Conservation (phyloP, 2,329 filamentous ascomycete genomes). For the Sarocladium strictum region DNA sequence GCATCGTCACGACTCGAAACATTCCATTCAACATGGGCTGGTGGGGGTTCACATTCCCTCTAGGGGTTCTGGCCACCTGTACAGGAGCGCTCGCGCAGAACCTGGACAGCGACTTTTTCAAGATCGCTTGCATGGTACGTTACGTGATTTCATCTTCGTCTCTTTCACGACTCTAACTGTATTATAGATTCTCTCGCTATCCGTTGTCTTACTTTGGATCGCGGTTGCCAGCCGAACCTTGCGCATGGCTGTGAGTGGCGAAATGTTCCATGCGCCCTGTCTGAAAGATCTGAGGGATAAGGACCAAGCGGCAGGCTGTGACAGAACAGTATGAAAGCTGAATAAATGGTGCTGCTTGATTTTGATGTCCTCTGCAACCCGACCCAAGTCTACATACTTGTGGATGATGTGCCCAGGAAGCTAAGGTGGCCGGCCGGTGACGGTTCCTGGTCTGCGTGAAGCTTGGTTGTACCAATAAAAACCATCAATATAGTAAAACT, state of each 20-base stretch:
- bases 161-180: constrained; percentile 8
- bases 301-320: constrained; percentile 19
- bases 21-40: constrained; percentile 42
- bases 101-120: constrained; percentile 37
- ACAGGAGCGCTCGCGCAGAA: constrained; percentile 33
- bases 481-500: too few relatives aligned
- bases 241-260: constrained; percentile 30
- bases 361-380: too few relatives aligned
- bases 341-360: neutral
- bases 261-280: constrained; percentile 40
- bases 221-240: constrained; percentile 33
- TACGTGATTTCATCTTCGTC: neutral
- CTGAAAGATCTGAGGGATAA: constrained; percentile 31
- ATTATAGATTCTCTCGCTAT: constrained; percentile 32
- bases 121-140: constrained; percentile 29
- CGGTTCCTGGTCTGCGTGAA: too few relatives aligned
- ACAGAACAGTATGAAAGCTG: constrained; percentile 20
- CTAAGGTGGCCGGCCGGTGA: too few relatives aligned
- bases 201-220: constrained; percentile 36
- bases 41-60: constrained; percentile 42
- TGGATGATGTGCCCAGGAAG: too few relatives aligned
- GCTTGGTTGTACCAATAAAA: too few relatives aligned
- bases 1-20: constrained; percentile 30
- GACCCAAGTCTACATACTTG: too few relatives aligned
- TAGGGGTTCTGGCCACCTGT: constrained; percentile 38